Base-by-base conservation (phyloP, 2,329 filamentous ascomycete genomes). In the Talaromyces verruculosus region DNA sequence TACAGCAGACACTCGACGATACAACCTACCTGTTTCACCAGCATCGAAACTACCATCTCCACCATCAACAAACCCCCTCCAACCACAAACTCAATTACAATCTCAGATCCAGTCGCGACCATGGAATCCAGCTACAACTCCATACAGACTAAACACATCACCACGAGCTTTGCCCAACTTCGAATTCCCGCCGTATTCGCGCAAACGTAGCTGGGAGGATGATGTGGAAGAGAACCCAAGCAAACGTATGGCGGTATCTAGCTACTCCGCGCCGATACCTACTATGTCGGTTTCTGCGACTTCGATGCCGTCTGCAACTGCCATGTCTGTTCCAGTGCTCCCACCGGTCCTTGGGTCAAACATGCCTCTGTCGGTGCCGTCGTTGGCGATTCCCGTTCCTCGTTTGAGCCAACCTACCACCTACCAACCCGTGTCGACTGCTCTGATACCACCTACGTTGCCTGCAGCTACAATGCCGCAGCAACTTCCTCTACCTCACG, bases 391-490 rank as follows among this genome's bases (percentile, higher is more conserved):
- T 63, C 67, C 76, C 51, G 74, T 68, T 28, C 75, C 81, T 59
- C 85, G 90, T 49, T 82, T 93, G 15, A 88, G 90, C 17, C 84
- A 90, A 3, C 91, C 91, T 28, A 43, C 55, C 8, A 90, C 89
- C 68, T 83, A 93, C n/a, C 86, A 88, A 8, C 85, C 89, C 63
- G 87, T 87, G 2, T 81, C 73, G 64, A 60, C 66, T 73, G 71
- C 78, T 53, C 81, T 79, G 65, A 71, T 79, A 45, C 75, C 78
- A 8, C 77, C 79, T 47, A 85, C 79, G 79, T 60, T 72, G 11
- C 72, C 74, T 51, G 88, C 89, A 25, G 43, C 65, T 17, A 47
- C 62, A 13, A 35, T 62, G 33, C 57, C 65, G 10, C 65, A 66
- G 43, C 65, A 67, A 53, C 47, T 67, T 35, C 80, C 91, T 10